phyloP scores from a whole-genome alignment of 2,329 filamentous ascomycete species.

The Paramyrothecium sp. region DNA sequence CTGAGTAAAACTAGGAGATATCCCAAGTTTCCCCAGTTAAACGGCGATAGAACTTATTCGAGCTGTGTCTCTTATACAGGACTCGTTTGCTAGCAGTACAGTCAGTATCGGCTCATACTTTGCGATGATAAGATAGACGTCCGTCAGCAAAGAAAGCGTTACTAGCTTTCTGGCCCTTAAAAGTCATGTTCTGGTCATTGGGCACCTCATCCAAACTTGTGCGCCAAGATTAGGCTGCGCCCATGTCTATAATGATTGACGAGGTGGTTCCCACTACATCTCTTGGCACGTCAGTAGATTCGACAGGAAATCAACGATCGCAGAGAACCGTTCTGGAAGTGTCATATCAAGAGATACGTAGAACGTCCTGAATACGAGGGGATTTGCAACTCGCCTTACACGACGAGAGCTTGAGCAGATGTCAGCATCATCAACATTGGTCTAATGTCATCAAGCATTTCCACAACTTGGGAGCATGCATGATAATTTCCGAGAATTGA shows the following conservation, averaged over 20 bases:
- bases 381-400: neutral
- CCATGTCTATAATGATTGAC: no score
- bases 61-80: neutral
- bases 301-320: neutral
- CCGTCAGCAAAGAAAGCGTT: no score
- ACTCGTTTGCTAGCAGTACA: neutral
- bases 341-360: neutral
- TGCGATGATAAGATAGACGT: no score
- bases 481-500: no score
- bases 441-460: no score
- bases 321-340: neutral
- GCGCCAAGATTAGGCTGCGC: no score
- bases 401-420: no score
- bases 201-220: neutral
- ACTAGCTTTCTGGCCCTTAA: neutral
- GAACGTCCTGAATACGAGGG: neutral
- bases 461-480: no score
- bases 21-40: neutral
- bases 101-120: no score
- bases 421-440: no score
- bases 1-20: neutral
- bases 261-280: neutral
- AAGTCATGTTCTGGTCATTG: neutral
- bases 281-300: no score
- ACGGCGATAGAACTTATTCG: neutral